Conservation (phyloP, 176 grass and related monocot genomes). For the Avena eriantha region DNA sequence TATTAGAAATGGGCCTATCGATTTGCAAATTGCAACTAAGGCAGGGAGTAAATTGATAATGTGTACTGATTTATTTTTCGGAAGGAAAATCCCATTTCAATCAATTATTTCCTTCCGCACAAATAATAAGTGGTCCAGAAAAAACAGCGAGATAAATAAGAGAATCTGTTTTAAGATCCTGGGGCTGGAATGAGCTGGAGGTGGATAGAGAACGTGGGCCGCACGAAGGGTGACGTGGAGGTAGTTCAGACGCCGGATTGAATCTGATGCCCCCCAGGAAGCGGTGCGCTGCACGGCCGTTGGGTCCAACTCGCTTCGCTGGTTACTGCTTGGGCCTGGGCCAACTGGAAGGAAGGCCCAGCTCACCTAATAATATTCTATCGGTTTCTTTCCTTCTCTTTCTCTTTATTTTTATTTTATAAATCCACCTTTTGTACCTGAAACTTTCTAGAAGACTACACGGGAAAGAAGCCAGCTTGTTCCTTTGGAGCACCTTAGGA, state of each 20-base stretch:
- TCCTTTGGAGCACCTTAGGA: neutral
- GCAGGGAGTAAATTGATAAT: neutral
- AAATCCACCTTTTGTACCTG: neutral
- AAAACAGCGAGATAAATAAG: neutral
- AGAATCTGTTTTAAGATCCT: neutral
- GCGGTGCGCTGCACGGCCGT: neutral
- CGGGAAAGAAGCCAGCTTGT: conserved; percentile 23
- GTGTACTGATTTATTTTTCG: neutral
- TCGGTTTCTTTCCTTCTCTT: neutral
- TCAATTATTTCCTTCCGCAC: neutral
- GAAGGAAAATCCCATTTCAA: neutral
- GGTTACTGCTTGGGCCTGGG: conserved; percentile 3
- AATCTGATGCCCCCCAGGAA: neutral
- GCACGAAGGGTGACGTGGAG: conserved; percentile 21
- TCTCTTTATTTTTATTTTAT: neutral
- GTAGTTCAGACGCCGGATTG: neutral
- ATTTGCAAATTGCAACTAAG: neutral
- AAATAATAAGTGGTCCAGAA: conserved; percentile 27
- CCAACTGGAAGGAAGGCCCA: conserved; percentile 6
- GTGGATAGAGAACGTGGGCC: conserved; percentile 4
- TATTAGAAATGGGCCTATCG: neutral
- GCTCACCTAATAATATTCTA: conserved; percentile 28
- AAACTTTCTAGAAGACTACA: neutral
- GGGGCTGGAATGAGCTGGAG: conserved; percentile 43
- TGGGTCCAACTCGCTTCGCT: conserved; percentile 28